Base-by-base conservation (phyloP, 768 basidiomycete genomes). In the Leccinum broughii region DNA sequence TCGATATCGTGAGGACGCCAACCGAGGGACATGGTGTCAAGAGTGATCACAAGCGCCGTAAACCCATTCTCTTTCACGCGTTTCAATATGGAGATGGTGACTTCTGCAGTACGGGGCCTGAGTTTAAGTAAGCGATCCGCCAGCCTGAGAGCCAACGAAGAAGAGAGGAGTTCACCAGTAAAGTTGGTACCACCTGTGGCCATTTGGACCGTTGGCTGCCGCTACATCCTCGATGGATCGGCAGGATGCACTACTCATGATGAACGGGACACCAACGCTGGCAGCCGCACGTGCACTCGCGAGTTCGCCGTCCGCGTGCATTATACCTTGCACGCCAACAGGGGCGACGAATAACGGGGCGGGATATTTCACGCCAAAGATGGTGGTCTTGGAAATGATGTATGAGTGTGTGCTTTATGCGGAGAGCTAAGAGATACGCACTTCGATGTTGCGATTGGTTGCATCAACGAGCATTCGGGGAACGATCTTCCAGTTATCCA, bases 151-250 rank as follows among this genome's bases (percentile, higher is more conserved):
- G 50, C 32, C 3, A 14, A 48, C 7, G 9, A 30, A 22, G n/a
- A 9, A n/a, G 39, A 28, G 32, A 22, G 1, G 7, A 5, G 65
- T 76, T 60, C 54, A 87, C 89, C 90, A 90, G 70, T 93, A 93
- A 1, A 93, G 80, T 69, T 93, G 92, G 70, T 83, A 93, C 90
- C 90, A 93, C 35, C 91, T 78, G 34, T 82, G 78, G 0, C 87
- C 84, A 54, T 82, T 76, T 2, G 66, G 64, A 6, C 86, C 89
- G 63, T 87, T 92, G 28, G 84, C 92, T 46, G 79, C 68, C 3
- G 86, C 93, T n/a, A 93, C 86, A 49, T 85, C 84, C 69, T 93
- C 92, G 60, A 94, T 88, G 10, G 85, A 83, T 26, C 88, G 83
- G 30, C 81, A 77, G 2, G 88, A 81, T 4, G 92, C 90, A 0